Percentiles rank a stretch among this genome's conserved stretches.
Conservation (phyloP, 2,329 filamentous ascomycete genomes). For the Xylariaceae sp. region DNA sequence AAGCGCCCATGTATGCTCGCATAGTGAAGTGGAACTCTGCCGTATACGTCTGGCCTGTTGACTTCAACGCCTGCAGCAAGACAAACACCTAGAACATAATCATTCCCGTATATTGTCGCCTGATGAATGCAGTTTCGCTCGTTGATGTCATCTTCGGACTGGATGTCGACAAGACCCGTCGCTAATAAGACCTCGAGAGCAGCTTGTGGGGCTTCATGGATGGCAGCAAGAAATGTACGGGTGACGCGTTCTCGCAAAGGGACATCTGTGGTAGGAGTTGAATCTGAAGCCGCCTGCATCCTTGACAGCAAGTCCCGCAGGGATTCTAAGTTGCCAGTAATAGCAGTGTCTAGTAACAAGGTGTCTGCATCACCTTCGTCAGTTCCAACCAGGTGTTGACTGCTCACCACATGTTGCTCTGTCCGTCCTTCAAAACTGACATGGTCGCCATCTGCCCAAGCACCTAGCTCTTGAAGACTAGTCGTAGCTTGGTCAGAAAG, state of each 20-base stretch:
- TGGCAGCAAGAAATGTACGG: slow-evolving; percentile 81
- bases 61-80: slow-evolving; percentile 72
- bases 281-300: slow-evolving; percentile 52
- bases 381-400: slow-evolving; percentile 61
- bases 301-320: slow-evolving; percentile 77
- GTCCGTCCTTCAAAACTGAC: slow-evolving; percentile 66
- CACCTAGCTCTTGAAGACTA: slow-evolving; percentile 88
- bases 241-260: slow-evolving; percentile 71
- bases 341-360: slow-evolving; percentile 80
- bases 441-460: slow-evolving; percentile 95
- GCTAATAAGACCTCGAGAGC: slow-evolving; percentile 72
- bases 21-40: slow-evolving; percentile 88
- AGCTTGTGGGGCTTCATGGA: slow-evolving; percentile 75
- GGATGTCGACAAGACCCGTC: slow-evolving; percentile 79
- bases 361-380: slow-evolving; percentile 89
- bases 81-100: slow-evolving; percentile 69
- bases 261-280: slow-evolving; percentile 44
- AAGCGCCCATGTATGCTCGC: slow-evolving; percentile 90
- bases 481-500: slow-evolving; percentile 95
- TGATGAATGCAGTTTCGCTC: slow-evolving; percentile 95
- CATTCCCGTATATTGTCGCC: slow-evolving; percentile 87
- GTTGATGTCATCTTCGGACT: slow-evolving; percentile 95
- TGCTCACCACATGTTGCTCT: slow-evolving; percentile 62
- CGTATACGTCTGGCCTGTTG: slow-evolving; percentile 83
- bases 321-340: slow-evolving; percentile 70